Evolutionary conservation across 495 filamentous ascomycete genomes (phyloP), one percentile per base, ranked within the genome.

Genomic region (Aspergillus haitiensis): DNA sequence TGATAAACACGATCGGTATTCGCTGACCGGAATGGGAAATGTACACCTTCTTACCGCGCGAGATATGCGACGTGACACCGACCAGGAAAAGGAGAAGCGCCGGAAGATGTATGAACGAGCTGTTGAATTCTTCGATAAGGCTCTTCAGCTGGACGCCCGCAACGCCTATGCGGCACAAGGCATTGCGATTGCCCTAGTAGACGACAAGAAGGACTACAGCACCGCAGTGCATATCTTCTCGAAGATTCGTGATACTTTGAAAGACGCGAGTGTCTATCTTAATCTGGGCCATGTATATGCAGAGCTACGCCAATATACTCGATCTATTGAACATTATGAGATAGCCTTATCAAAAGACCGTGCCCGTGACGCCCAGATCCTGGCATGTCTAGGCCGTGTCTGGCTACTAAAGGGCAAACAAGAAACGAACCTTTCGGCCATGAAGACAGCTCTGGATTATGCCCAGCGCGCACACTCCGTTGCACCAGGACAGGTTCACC

Each of bases 81-180:
- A 98, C 13, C 76, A 82, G 56, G 93, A 98, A 54, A 94, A 89
- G 74, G 88, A 94, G 60, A 95, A 95, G 74, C 86, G 93, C 44
- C 86, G 87, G 44, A 89, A 88, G 64, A 86, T 84, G 63, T 98
- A 97, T 70, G 84, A 86, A 70, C 90, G 89, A 58, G 93, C 94
- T 2, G 92, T 98, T 10, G 95, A 97, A 70, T 98, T 98, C 77
- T 98, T 96, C 70, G 95, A 98, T 70, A 98, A 98, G 75, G 93
- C 92, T 27, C 76, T 98, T 13, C 92, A 94, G 67, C 77, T 98
- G 3, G 94, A 98, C 66, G 85, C 90, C 1, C 90, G 87, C 72
- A 98, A 98, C 62, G 94, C 95, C 1, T 95, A 96, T 67, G 94
- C 94, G 0, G 94, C 95, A 10, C 95, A 98, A 67, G 94, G 95